These are phyloP conservation scores for Moelleriella libera DNA, from an alignment of 2,329 filamentous ascomycete genomes.

Conservation along the genomic window DNA sequence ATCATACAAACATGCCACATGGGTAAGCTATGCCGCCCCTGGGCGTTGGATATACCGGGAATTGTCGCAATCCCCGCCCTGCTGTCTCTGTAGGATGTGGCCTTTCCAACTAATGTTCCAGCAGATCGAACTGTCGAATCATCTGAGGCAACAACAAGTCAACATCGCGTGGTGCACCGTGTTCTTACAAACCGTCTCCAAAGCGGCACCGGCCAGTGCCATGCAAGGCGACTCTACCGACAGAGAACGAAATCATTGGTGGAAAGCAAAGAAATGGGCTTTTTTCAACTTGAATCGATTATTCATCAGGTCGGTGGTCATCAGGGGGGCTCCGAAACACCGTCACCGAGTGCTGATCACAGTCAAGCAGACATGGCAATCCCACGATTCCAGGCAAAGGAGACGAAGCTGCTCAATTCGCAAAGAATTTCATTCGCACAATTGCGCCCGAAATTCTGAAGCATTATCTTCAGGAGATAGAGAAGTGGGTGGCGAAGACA, in stretches of 20 bases:
- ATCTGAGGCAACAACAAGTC: constrained; percentile 63
- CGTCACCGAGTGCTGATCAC: neutral
- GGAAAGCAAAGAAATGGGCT: constrained; percentile 99
- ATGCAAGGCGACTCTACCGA: constrained; percentile 77
- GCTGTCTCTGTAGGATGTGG: neutral
- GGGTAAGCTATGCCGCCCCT: constrained; percentile 36
- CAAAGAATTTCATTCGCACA: constrained; percentile 79
- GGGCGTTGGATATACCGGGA: too few relatives aligned
- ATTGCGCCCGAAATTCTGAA: constrained; percentile 95
- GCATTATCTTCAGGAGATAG: constrained; percentile 84
- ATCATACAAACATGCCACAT: constrained; percentile 96
- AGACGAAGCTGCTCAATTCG: constrained; percentile 66
- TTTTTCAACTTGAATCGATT: constrained; percentile 95
- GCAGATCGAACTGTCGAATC: constrained; percentile 73
- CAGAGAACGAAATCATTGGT: constrained; percentile 91
- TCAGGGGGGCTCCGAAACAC: neutral
- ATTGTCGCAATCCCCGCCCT: too few relatives aligned
- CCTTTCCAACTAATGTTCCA: neutral
- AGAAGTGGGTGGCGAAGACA: constrained; percentile 93
- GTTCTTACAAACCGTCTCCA: constrained; percentile 81
- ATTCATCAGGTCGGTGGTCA: constrained; percentile 59
- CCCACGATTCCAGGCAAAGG: constrained; percentile 59
- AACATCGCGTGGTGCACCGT: constrained; percentile 95
- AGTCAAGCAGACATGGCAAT: constrained; percentile 64
- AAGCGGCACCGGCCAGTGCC: constrained; percentile 64